Percentiles rank a stretch among this genome's conserved stretches.
Conservation (phyloP, 345 rosid genomes). For the Raphanus sativus region DNA sequence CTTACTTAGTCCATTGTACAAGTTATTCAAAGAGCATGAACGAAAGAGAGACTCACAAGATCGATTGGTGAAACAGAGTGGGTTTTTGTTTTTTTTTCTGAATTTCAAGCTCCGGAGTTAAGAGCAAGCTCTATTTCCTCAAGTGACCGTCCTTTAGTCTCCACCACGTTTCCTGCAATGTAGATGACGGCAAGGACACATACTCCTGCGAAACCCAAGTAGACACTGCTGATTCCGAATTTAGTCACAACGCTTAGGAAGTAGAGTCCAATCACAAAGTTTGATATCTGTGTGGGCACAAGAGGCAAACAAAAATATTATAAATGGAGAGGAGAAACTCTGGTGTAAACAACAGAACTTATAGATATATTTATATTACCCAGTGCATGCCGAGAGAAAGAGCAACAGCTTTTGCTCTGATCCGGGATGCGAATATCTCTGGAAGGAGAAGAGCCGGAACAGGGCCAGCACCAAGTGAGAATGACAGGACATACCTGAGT, state of each 20-base stretch:
- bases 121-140: conserved; percentile 95
- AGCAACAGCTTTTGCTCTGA: conserved; percentile 95
- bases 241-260: conserved; percentile 89
- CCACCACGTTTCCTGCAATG: conserved; percentile 78
- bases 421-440: conserved; percentile 93
- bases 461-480: conserved; percentile 99
- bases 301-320: not conserved
- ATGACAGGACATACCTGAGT: conserved; percentile 84
- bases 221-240: conserved; percentile 90
- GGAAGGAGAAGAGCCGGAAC: conserved; percentile 99
- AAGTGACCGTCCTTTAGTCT: conserved; percentile 92
- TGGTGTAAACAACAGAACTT: not conserved
- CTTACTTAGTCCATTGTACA: conserved; percentile 20
- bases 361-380: conserved; percentile 50
- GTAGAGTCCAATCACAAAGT: conserved; percentile 86
- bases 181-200: conserved; percentile 82
- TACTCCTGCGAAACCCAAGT: conserved; percentile 73
- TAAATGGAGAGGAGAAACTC: not conserved
- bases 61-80: conserved; percentile 19
- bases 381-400: conserved; percentile 95
- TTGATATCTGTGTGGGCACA: conserved; percentile 67
- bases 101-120: conserved; percentile 44
- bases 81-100: not conserved
- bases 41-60: conserved; percentile 13
- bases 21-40: conserved; percentile 12